Conservation (phyloP, 179 eudicot genomes). For the Monotropa hypopitys region DNA sequence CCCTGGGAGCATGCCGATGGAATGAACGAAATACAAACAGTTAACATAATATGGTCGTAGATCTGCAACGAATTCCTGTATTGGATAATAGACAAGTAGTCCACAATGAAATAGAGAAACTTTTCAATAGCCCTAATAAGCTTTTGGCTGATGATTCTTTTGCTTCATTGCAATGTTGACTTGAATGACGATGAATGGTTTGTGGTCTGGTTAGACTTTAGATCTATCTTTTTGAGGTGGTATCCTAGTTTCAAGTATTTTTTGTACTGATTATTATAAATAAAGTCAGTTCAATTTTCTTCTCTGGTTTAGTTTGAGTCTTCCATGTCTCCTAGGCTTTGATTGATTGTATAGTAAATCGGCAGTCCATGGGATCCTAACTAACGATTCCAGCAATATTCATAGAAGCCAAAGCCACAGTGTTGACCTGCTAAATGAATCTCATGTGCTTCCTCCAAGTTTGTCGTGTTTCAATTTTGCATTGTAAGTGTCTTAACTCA, state of each 20-base stretch:
- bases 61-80: background rate
- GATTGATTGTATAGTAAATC: background rate
- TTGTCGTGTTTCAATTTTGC: background rate
- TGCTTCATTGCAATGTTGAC: background rate
- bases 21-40: too few relatives aligned
- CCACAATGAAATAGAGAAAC: background rate
- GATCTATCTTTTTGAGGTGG: background rate
- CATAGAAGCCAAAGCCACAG: background rate
- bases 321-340: background rate
- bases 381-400: background rate
- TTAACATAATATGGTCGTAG: too few relatives aligned
- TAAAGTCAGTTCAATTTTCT: background rate
- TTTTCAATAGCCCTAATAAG: background rate
- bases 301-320: background rate
- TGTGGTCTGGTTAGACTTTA: background rate
- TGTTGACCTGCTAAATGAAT: background rate
- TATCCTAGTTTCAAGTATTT: background rate
- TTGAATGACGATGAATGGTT: background rate
- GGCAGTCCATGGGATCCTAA: background rate
- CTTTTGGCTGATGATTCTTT: background rate
- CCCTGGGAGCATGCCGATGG: too few relatives aligned
- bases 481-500: too few relatives aligned
- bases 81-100: background rate
- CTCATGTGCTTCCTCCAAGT: background rate
- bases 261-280: background rate